Conservation (phyloP, 768 basidiomycete species). For the Tulasnella sp. region DNA sequence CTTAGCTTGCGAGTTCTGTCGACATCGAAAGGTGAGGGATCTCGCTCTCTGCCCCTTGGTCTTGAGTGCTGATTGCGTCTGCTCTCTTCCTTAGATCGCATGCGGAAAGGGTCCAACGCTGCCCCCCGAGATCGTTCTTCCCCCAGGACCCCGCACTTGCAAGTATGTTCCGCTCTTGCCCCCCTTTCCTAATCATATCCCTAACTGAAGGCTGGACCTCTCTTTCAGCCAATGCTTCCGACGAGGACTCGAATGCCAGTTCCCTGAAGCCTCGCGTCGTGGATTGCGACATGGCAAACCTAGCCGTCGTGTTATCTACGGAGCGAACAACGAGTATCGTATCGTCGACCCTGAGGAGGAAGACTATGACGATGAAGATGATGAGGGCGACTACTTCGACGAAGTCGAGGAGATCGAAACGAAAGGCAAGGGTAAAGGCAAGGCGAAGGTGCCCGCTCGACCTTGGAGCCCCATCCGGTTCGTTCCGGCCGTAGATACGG, state of each 20-base stretch:
- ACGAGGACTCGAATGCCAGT: slow-evolving; percentile 23
- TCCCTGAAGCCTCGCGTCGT: slow-evolving; percentile 23
- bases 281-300: slow-evolving; percentile 23
- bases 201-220: neutral
- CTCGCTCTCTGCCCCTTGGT: neutral
- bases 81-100: slow-evolving; percentile 9
- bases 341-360: slow-evolving; percentile 25
- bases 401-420: neutral
- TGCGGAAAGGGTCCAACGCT: slow-evolving; percentile 20
- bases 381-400: neutral
- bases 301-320: slow-evolving; percentile 25
- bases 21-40: slow-evolving; percentile 10
- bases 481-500: slow-evolving; percentile 20
- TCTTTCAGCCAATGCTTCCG: slow-evolving; percentile 18
- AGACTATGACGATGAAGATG: slow-evolving; percentile 10
- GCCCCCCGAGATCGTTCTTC: slow-evolving; percentile 18
- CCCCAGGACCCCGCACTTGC: slow-evolving; percentile 25
- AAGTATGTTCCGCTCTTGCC: neutral
- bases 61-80: neutral
- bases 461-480: slow-evolving; percentile 25
- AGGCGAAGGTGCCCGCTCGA: neutral
- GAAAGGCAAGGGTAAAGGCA: slow-evolving; percentile 23
- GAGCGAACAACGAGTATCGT: slow-evolving; percentile 16
- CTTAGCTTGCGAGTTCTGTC: slow-evolving; percentile 26
- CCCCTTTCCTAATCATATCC: neutral